Percentiles rank a stretch among this genome's conserved stretches.
These are phyloP conservation scores for Heliamphora pulchella DNA, from an alignment of 179 eudicot genomes.

Conservation along the genomic window DNA sequence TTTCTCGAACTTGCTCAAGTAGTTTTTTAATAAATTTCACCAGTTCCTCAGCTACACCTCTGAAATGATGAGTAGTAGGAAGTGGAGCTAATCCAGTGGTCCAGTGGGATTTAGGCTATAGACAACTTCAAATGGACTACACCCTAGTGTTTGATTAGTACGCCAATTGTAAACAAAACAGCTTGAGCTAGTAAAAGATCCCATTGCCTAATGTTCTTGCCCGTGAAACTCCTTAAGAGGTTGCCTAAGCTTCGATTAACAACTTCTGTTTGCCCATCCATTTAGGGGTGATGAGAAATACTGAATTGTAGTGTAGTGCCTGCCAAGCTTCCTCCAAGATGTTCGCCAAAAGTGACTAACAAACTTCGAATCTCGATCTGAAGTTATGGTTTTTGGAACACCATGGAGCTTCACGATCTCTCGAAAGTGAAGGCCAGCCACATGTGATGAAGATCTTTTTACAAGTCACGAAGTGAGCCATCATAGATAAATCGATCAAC, in stretches of 20 bases:
- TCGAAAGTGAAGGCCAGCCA: background rate
- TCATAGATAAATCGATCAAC: conserved; percentile 6
- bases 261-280: background rate
- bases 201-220: too few species aligned
- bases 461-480: conserved; percentile 11
- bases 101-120: background rate
- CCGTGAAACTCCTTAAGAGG: too few species aligned
- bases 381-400: background rate
- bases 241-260: too few species aligned
- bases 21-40: background rate
- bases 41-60: conserved; percentile 9
- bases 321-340: background rate
- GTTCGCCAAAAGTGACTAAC: conserved; percentile 10
- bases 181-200: too few species aligned
- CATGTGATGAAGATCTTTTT: background rate
- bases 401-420: conserved; percentile 13
- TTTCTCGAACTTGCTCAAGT: background rate
- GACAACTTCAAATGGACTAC: conserved; percentile 9
- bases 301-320: background rate
- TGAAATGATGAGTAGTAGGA: background rate
- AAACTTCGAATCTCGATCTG: conserved; percentile 5
- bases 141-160: background rate
- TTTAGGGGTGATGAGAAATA: background rate
- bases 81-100: conserved; percentile 15
- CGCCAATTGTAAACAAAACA: too few species aligned